phyloP scores from a whole-genome alignment of 139 green algal genomes.

The Chlamydomonas schloesseri region DNA sequence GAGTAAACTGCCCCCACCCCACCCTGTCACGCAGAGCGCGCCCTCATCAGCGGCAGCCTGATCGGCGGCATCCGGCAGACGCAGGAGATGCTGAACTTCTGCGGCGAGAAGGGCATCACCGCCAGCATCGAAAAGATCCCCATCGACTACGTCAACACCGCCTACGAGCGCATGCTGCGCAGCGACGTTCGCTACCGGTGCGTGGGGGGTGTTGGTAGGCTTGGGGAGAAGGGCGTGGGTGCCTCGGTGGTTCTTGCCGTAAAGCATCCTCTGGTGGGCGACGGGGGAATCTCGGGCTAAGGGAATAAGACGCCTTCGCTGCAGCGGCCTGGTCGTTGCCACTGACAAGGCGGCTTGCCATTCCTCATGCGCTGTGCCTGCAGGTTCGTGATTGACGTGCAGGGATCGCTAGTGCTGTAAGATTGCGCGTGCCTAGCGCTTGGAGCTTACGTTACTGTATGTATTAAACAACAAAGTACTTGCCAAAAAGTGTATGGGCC shows the following conservation, averaged over 20 bases:
- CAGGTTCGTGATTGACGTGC: slow-evolving; percentile 78
- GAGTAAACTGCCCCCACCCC: no score
- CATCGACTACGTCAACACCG: slow-evolving; percentile 74
- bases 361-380: neutral
- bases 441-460: no score
- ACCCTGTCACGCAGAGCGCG: neutral
- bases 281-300: no score
- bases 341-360: no score
- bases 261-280: no score
- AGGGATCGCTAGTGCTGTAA: slow-evolving; percentile 51
- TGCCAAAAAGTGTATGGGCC: no score
- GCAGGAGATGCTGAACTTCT: slow-evolving; percentile 88
- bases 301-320: no score
- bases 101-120: slow-evolving; percentile 71
- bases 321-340: no score
- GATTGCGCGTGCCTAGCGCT: no score
- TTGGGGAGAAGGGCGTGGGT: neutral
- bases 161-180: slow-evolving; percentile 73
- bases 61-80: slow-evolving; percentile 82
- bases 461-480: no score
- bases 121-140: slow-evolving; percentile 49
- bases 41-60: slow-evolving; percentile 58
- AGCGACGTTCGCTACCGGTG: slow-evolving; percentile 76
- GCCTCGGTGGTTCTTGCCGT: no score
- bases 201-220: neutral